Percentiles rank a stretch among this genome's conserved stretches.
These are phyloP conservation scores for Juncus inflexus DNA, from an alignment of 176 grass and related monocot species.

Conservation along the genomic window DNA sequence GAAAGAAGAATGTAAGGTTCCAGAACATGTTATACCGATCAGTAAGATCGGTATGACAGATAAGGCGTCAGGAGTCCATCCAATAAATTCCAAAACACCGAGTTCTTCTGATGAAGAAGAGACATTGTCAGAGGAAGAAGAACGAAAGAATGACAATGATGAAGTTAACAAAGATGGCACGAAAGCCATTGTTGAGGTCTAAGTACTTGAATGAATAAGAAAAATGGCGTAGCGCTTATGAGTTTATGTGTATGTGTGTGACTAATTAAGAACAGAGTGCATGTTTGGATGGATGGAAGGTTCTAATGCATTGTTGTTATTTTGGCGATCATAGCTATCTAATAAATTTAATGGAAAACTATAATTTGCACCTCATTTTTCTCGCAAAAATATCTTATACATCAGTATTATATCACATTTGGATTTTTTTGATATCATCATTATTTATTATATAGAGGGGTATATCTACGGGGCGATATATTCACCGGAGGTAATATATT, in stretches of 20 bases:
- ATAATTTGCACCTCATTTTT: too few species aligned
- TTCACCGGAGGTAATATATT: too few species aligned
- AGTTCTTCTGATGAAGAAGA: conserved; percentile 12
- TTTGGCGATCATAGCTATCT: not conserved
- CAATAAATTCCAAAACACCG: conserved; percentile 7
- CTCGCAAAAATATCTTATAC: too few species aligned
- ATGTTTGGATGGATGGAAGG: conserved; percentile 13
- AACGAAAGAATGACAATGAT: conserved; percentile 4
- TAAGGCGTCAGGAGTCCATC: conserved; percentile 6
- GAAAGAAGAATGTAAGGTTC: conserved; percentile 21
- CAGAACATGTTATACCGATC: conserved; percentile 34
- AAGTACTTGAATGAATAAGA: not conserved
- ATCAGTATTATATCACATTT: too few species aligned
- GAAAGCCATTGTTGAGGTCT: not conserved
- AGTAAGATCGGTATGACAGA: conserved; percentile 24
- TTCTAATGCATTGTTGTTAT: conserved; percentile 20
- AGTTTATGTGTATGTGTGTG: conserved; percentile 23
- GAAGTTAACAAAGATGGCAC: conserved; percentile 6
- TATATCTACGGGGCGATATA: too few species aligned
- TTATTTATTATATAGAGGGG: too few species aligned
- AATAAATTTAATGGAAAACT: not conserved
- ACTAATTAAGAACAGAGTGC: conserved; percentile 18
- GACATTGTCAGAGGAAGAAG: not conserved
- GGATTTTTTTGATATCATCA: too few species aligned
- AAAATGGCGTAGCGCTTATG: conserved; percentile 14